Conservation (phyloP, 768 basidiomycete species). For the Trametopsis cervina region DNA sequence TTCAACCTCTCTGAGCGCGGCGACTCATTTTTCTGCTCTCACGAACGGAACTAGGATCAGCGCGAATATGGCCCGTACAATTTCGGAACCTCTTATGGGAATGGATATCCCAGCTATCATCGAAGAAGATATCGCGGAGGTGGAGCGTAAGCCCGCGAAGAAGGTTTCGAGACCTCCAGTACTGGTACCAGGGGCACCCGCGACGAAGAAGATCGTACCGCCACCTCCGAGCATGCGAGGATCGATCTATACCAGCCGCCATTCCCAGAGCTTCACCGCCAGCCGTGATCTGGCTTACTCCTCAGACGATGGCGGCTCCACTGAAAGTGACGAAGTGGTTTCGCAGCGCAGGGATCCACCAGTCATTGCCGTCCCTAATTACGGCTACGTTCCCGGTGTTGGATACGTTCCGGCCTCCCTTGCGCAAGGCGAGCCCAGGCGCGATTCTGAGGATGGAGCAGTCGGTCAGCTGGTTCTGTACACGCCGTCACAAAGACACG, state of each 20-base stretch:
- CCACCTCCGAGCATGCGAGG: neutral
- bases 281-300: neutral
- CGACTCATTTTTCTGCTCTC: neutral
- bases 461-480: slow-evolving; percentile 10
- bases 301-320: slow-evolving; percentile 2
- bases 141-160: neutral
- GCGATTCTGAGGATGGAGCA: neutral
- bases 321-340: neutral
- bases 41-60: neutral
- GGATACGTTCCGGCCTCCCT: slow-evolving; percentile 8
- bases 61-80: neutral
- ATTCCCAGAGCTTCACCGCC: neutral
- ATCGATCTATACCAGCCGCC: neutral
- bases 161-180: neutral
- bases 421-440: neutral
- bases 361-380: neutral
- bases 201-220: slow-evolving; percentile 5
- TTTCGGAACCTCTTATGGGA: neutral
- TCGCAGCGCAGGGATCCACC: neutral
- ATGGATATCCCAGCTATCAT: neutral
- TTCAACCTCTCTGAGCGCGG: slow-evolving; percentile 7
- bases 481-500: neutral
- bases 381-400: slow-evolving; percentile 9
- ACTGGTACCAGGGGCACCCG: slow-evolving; percentile 6
- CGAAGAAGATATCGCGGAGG: neutral